Evolutionary conservation across 306 rosid genomes (phyloP), one percentile per base, ranked within the genome.

Genomic region (Pterocarpus santalinus): DNA sequence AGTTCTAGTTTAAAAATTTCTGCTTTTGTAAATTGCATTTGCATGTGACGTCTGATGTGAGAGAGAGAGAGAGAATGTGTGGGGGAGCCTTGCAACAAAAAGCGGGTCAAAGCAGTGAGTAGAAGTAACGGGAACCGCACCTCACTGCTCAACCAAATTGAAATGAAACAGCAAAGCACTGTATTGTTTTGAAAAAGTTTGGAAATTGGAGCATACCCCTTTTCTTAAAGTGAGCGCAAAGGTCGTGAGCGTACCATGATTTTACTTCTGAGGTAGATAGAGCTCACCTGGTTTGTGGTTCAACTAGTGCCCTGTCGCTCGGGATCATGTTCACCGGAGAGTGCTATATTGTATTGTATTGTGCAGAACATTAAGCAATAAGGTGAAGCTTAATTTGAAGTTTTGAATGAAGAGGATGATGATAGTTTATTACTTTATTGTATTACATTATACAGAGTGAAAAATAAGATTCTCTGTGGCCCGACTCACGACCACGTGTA

Each of bases 1-100:
- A 68, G 2, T 39, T 65, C 28, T 22, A 22, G 44, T 55, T 46
- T 62, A 67, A 81, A 83, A 79, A 78, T 36, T 41, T 17, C 46
- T 73, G 82, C 84, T 84, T 83, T 87, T 68, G 64, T 28, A 73
- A 65, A 61, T 73, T 44, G 77, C 44, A 57, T 61, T 13, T 3
- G 87, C 88, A 87, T 87, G 87, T 83, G 87, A 83, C 77, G 80
- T 69, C 81, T 53, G 68, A 28, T 22, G 28, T 0, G 28, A 22
- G 28, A 22, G 65, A 57, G 51, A 9, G 53, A 12, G 74, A 68
- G 56, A 65, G 65, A 61, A 8, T 7, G 9, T 43, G 6, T 43
- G 49, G 47, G 36, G 69, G 28, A 22, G 28, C 52, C 36, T 76
- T 53, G 46, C 68, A 69, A 8, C 34, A 78, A 86, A 84, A 84